These are phyloP conservation scores for Colletotrichum sp. DNA, from an alignment of 2,329 filamentous ascomycete species.

Conservation along the genomic window DNA sequence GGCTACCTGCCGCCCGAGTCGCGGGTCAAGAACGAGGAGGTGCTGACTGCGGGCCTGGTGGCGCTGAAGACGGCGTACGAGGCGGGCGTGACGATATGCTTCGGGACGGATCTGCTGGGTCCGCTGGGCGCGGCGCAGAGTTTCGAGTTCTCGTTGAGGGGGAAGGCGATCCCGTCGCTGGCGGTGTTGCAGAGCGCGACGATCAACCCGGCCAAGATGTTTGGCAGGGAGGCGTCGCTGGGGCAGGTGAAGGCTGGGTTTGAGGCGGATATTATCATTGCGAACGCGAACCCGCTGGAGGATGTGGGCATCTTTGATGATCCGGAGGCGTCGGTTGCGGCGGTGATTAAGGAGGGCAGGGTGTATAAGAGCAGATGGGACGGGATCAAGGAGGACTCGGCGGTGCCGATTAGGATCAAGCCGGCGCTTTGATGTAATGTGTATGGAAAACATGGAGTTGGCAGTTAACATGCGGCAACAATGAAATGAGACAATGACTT, in stretches of 20 bases:
- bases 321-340: slow-evolving; percentile 48
- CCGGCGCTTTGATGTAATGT: background rate
- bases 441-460: background rate
- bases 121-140: slow-evolving; percentile 35
- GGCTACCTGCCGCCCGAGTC: slow-evolving; percentile 50
- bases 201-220: slow-evolving; percentile 54
- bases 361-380: slow-evolving; percentile 34
- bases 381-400: slow-evolving; percentile 22
- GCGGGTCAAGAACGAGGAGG: slow-evolving; percentile 53
- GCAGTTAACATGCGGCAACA: background rate
- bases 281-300: slow-evolving; percentile 58
- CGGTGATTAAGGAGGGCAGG: slow-evolving; percentile 60
- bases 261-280: slow-evolving; percentile 57
- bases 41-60: slow-evolving; percentile 50
- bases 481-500: background rate
- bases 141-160: slow-evolving; percentile 35
- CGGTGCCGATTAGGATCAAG: slow-evolving; percentile 8
- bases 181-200: slow-evolving; percentile 36
- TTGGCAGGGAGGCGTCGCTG: slow-evolving; percentile 48
- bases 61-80: slow-evolving; percentile 53
- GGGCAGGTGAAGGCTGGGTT: slow-evolving; percentile 57
- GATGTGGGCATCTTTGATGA: slow-evolving; percentile 56
- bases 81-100: slow-evolving; percentile 61
- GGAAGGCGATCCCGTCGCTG: slow-evolving; percentile 24
- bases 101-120: slow-evolving; percentile 47